Base-by-base conservation (phyloP, 164 flowering plant genomes). In the Buxus sempervirens region DNA sequence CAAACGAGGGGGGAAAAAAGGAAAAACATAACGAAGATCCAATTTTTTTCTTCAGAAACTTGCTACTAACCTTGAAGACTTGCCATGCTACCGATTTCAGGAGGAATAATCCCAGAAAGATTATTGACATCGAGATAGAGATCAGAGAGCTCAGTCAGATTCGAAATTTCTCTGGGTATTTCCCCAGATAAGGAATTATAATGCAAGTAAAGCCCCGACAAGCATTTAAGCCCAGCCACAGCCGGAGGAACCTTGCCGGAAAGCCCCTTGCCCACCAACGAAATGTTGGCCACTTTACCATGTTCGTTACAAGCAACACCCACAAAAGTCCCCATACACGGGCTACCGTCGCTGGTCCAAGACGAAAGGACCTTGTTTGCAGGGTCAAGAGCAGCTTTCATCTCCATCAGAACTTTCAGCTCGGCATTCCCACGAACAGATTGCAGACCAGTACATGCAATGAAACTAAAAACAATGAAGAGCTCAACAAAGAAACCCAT, bases 131-230 rank as follows among this genome's bases (percentile, higher is more conserved):
- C 84, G 51, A 95, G 86, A 72, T 95, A 95, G 80, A 95, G 81
- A 68, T 95, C 99, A 60, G 82, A 63, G n/a, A 95, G 86, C 72
- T 82, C 72, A 66, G 83, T 77, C 71, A 95, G 74, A 51, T 74
- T 74, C 0, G 91, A 79, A 61, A 95, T 80, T 70, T 95, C 96
- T 64, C 63, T 73, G n/a, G 99, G 99, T 27, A 95, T 84, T 41
- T 75, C 82, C n/a, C 99, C 99, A 53, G 36, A 28, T 64, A 95
- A 68, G 26, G 78, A 68, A 72, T 95, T 95, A 77, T 82, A 95
- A 69, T 95, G 99, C 62, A 95, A 70, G 85, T 89, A 95, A 65
- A 95, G 82, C 55, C 98, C 99, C 24, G 96, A 77, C 66, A 95
- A 80, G 80, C 85, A 80, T 74, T 78, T 83, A 28, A 95, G 86